phyloP scores from a whole-genome alignment of 768 basidiomycete species.

The Saitozyma podzolica region DNA sequence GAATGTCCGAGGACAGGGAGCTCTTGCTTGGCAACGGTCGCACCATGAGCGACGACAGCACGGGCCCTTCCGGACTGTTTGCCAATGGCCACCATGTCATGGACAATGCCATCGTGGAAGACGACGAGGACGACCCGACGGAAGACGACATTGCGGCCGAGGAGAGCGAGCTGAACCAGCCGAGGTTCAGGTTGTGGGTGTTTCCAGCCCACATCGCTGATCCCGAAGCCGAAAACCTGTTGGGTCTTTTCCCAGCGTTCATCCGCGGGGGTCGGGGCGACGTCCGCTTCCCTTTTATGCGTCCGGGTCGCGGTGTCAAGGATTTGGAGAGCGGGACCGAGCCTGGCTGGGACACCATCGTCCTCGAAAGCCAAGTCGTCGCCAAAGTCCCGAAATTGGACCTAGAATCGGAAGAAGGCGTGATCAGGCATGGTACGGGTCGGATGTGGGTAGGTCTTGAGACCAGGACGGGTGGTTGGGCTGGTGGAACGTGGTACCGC shows the following conservation, averaged over 20 bases:
- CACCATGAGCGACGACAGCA: constrained; percentile 18
- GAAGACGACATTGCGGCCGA: constrained; percentile 54
- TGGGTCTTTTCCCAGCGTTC: constrained; percentile 75
- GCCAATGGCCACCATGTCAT: constrained; percentile 1
- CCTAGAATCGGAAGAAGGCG: constrained; percentile 57
- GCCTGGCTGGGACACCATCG: constrained; percentile 17
- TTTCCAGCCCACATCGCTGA: constrained; percentile 71
- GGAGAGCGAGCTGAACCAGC: constrained; percentile 37
- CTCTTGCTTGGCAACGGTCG: constrained; percentile 12
- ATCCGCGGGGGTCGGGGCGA: constrained; percentile 53
- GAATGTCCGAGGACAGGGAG: constrained; percentile 17
- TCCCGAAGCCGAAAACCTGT: constrained; percentile 66
- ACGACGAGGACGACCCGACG: constrained; percentile 55
- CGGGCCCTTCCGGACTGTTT: not conserved
- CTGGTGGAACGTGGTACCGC: constrained; percentile 76
- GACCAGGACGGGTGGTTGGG: constrained; percentile 65
- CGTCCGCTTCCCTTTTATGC: constrained; percentile 60
- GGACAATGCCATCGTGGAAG: constrained; percentile 48
- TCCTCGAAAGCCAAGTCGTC: constrained; percentile 10
- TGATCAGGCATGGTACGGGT: constrained; percentile 76
- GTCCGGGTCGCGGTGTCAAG: constrained; percentile 32
- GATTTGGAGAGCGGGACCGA: constrained; percentile 19
- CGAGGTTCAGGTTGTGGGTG: constrained; percentile 70
- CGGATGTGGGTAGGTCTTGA: constrained; percentile 73
- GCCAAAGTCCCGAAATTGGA: constrained; percentile 53